Conservation (phyloP, 805 yeast species). For the Metschnikowia rubicola region DNA sequence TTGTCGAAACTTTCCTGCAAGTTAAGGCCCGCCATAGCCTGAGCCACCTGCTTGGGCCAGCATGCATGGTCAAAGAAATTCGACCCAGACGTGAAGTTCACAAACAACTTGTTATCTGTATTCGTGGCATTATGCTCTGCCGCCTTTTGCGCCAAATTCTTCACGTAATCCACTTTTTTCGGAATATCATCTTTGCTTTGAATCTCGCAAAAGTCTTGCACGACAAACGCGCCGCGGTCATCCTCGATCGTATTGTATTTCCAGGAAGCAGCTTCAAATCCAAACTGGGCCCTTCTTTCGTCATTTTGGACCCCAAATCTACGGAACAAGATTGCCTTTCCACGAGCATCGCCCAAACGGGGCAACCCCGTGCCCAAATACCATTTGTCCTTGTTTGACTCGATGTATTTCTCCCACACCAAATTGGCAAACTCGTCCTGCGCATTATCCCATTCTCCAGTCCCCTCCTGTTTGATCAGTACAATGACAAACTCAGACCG, state of each 20-base stretch:
- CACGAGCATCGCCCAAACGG: slow-evolving; percentile 57
- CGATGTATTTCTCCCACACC: slow-evolving; percentile 56
- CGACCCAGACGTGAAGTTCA: slow-evolving; percentile 73
- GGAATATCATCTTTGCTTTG: slow-evolving; percentile 48
- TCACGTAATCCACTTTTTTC: slow-evolving; percentile 56
- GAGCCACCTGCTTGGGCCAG: slow-evolving; percentile 71
- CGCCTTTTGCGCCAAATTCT: slow-evolving; percentile 53
- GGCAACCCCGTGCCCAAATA: slow-evolving; percentile 57
- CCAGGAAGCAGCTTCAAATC: slow-evolving; percentile 70
- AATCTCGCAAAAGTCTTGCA: slow-evolving; percentile 75
- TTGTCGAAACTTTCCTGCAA: slow-evolving; percentile 47
- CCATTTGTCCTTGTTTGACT: slow-evolving; percentile 53
- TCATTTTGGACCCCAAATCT: slow-evolving; percentile 63
- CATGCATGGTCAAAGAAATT: slow-evolving; percentile 66
- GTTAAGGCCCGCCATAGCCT: slow-evolving; percentile 42
- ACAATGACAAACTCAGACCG: slow-evolving; percentile 60
- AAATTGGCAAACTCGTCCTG: slow-evolving; percentile 62
- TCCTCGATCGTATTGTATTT: slow-evolving; percentile 61
- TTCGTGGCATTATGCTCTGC: slow-evolving; percentile 41
- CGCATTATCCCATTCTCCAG: slow-evolving; percentile 59
- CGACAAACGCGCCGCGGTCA: slow-evolving; percentile 57
- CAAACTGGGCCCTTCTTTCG: slow-evolving; percentile 43
- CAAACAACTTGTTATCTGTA: slow-evolving; percentile 51
- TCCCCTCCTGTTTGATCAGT: slow-evolving; percentile 73
- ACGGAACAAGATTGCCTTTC: slow-evolving; percentile 63